Evolutionary conservation across 345 rosid species (phyloP), one percentile per base, ranked within the genome.

Genomic region (Anastatica hierochuntica): DNA sequence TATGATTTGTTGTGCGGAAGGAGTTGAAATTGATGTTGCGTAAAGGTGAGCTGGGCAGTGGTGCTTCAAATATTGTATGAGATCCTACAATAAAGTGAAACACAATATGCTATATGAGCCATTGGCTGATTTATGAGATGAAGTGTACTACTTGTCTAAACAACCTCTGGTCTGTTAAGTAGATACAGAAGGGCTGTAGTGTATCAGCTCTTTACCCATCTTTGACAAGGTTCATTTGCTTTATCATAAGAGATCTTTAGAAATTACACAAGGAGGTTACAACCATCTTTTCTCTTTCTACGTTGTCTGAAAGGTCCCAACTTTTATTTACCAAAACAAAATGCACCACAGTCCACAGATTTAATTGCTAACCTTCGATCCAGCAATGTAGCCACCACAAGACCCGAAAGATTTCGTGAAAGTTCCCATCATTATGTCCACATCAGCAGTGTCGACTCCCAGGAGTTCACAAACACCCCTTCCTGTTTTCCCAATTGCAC

Each of bases 351-450:
- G n/a, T 17, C 41, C 36, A 23, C 20, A 9, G 10, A 36, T 16
- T 24, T 36, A 45, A 14, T 26, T 27, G 40, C 68, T 53, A 51
- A 92, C 98, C 96, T 88, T 81, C 30, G 95, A 92, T 57, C 90
- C 97, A 33, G 95, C 94, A 79, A 88, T 83, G 57, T 88, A 92
- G 46, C 98, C 98, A 56, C 98, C 98, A 67, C 84, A 88, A 33
- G 98, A 92, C 23, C 95, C 98, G 56, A 92, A 92, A n/a, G 98
- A 88, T 69, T 92, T 92, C 1, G 96, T 77, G 70, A 92, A 92
- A 67, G 95, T 92, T 81, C 98, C 96, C 98, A 92, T 92, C 98
- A 92, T 92, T 52, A 92, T 30, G 74, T 92, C 98, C 57, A 92
- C 86, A 63, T 88, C 95, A 51, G 84, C 80, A 37, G 98, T 72